phyloP scores from a whole-genome alignment of 306 rosid species.

The Sechiopsis laciniata region DNA sequence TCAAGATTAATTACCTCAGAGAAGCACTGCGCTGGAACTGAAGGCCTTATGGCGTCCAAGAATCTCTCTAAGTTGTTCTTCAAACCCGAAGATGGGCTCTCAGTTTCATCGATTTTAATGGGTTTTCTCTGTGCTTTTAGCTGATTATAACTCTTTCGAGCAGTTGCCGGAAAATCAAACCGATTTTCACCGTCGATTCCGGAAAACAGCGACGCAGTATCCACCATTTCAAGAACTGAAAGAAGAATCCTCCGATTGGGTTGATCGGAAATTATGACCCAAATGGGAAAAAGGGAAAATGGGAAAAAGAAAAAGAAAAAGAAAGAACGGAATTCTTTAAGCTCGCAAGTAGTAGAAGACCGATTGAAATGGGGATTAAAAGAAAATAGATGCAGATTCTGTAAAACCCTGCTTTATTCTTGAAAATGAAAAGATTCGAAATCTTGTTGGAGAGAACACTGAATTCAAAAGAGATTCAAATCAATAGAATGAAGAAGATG shows the following conservation, averaged over 20 bases:
- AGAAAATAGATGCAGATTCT: background rate
- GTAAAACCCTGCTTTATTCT: background rate
- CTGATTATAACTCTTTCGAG: constrained; percentile 50
- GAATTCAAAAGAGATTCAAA: background rate
- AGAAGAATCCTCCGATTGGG: too few species aligned
- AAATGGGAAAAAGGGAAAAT: too few species aligned
- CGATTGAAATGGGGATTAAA: constrained; percentile 6
- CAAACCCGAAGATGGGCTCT: constrained; percentile 26
- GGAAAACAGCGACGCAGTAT: constrained; percentile 28
- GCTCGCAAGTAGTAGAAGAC: background rate
- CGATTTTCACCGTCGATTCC: constrained; percentile 34
- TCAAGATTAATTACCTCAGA: constrained; percentile 56
- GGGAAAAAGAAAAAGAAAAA: too few species aligned
- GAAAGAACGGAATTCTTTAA: background rate
- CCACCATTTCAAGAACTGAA: constrained; percentile 41
- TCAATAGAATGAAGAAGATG: background rate
- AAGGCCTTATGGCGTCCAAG: constrained; percentile 59
- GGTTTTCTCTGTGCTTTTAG: constrained; percentile 48
- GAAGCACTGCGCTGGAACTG: constrained; percentile 63
- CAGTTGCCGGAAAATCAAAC: constrained; percentile 60
- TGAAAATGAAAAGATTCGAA: background rate
- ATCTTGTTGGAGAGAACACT: background rate
- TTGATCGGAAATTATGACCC: too few species aligned
- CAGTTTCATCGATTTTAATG: constrained; percentile 42
- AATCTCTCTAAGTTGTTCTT: constrained; percentile 58